A percentile compares a stretch with the other conserved stretches of the same genome.
Conservation (phyloP, 345 rosid genomes). For the Lepidium didymum region DNA sequence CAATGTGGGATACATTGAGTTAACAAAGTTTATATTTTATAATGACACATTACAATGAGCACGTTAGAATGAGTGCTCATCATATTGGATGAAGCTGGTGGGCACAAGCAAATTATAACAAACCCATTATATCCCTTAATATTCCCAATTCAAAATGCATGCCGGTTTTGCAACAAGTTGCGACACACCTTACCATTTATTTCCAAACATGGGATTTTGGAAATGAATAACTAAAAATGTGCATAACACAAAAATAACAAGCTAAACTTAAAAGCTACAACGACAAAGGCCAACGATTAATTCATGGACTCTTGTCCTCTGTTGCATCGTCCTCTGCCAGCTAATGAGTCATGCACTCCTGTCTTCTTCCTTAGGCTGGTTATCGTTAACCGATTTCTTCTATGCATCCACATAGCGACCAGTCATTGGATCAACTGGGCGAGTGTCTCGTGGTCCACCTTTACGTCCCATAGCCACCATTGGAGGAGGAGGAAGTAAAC, state of each 20-base stretch:
- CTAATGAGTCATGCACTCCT: slow-evolving; percentile 5
- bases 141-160: not conserved
- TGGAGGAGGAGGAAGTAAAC: slow-evolving; percentile 84
- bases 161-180: not conserved
- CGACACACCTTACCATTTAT: slow-evolving; percentile 13
- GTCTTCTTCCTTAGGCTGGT: slow-evolving; percentile 24
- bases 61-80: no score
- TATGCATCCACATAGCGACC: slow-evolving; percentile 46
- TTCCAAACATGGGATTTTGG: not conserved
- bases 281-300: not conserved
- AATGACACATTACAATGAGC: no score
- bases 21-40: no score
- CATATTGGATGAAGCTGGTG: no score
- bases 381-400: slow-evolving; percentile 20
- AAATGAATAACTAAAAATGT: not conserved
- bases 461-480: slow-evolving; percentile 82
- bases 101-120: no score
- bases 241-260: not conserved
- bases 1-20: no score
- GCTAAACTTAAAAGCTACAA: not conserved
- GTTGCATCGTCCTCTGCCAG: slow-evolving; percentile 1
- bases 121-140: not conserved
- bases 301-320: not conserved
- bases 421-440: slow-evolving; percentile 74
- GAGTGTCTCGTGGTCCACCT: slow-evolving; percentile 64